Conservation (phyloP, 148 eudicot genomes). For the Silene uniflora region DNA sequence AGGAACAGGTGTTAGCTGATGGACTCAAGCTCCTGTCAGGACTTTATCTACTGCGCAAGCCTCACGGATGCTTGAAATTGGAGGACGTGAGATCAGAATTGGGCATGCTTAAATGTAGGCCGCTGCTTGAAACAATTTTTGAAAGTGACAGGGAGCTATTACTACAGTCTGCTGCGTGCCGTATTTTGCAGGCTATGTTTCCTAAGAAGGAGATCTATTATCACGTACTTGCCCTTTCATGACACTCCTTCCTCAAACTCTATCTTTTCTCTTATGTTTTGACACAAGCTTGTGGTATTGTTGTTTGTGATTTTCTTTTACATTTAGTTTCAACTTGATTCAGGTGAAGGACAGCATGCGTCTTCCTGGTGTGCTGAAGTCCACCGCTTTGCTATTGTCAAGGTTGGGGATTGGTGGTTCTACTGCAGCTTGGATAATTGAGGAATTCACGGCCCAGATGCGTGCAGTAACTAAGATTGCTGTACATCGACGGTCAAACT, state of each 20-base stretch:
- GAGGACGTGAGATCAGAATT: constrained; percentile 58
- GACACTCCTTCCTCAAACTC: not conserved
- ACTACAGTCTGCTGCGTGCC: constrained; percentile 86
- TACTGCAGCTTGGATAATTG: constrained; percentile 82
- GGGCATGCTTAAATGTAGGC: constrained; percentile 66
- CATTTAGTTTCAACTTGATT: constrained; percentile 19
- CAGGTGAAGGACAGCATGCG: constrained; percentile 96
- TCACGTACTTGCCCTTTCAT: constrained; percentile 47
- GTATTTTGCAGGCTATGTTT: constrained; percentile 82
- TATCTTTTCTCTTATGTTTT: constrained; percentile 3
- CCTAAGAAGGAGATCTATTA: constrained; percentile 77
- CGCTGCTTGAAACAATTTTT: constrained; percentile 72
- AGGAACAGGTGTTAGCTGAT: constrained; percentile 91
- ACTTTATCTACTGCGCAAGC: constrained; percentile 54
- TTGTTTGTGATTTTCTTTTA: not conserved
- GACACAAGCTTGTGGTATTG: not conserved
- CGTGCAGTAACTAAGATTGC: constrained; percentile 97
- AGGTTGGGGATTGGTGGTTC: constrained; percentile 79
- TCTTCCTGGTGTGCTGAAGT: constrained; percentile 86
- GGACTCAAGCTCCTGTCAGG: constrained; percentile 85
- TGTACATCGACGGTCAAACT: constrained; percentile 80
- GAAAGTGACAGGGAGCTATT: constrained; percentile 92
- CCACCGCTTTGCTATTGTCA: constrained; percentile 60
- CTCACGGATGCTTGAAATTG: constrained; percentile 44
- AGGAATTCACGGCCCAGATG: constrained; percentile 96